Percentiles rank a stretch among this genome's conserved stretches.
These are phyloP conservation scores for Hypericum perforatum DNA, from an alignment of 345 rosid species.

Conservation along the genomic window DNA sequence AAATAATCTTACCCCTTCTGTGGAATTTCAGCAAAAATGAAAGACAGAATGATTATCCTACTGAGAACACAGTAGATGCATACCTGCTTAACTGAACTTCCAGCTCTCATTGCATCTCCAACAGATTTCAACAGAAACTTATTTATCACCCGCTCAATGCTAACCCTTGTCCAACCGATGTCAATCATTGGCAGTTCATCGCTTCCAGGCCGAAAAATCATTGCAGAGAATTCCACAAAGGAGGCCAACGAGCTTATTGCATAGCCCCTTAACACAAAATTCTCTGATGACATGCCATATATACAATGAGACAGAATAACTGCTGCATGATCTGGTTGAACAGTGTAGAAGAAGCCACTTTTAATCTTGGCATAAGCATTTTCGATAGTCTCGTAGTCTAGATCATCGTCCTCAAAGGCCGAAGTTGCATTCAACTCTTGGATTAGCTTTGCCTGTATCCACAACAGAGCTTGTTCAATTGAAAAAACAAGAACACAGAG, in stretches of 20 bases:
- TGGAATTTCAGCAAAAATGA: background rate
- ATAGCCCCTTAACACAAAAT: constrained; percentile 57
- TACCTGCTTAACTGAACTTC: constrained; percentile 63
- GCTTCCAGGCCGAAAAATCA: constrained; percentile 32
- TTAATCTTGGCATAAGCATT: constrained; percentile 58
- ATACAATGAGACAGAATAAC: constrained; percentile 71
- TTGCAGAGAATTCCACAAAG: constrained; percentile 61
- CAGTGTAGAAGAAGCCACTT: constrained; percentile 34
- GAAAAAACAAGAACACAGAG: constrained; percentile 10
- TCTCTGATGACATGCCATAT: constrained; percentile 66
- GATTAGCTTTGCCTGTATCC: constrained; percentile 57
- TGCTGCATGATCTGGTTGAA: constrained; percentile 45
- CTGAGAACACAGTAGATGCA: background rate
- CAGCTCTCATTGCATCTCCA: constrained; percentile 51
- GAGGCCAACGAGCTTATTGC: constrained; percentile 61
- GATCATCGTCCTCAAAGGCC: constrained; percentile 57
- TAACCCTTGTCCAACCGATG: constrained; percentile 44
- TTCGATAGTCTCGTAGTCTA: constrained; percentile 65
- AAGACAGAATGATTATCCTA: background rate
- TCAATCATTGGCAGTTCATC: constrained; percentile 22
- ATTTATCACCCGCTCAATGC: constrained; percentile 35
- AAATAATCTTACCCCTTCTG: too few species aligned
- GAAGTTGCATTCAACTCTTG: constrained; percentile 63
- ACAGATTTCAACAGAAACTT: constrained; percentile 62
- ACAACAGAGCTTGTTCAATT: constrained; percentile 7